These are phyloP conservation scores for Actinomortierella wolfii DNA, from an alignment of 371 early-diverging fungal genomes.

Conservation along the genomic window DNA sequence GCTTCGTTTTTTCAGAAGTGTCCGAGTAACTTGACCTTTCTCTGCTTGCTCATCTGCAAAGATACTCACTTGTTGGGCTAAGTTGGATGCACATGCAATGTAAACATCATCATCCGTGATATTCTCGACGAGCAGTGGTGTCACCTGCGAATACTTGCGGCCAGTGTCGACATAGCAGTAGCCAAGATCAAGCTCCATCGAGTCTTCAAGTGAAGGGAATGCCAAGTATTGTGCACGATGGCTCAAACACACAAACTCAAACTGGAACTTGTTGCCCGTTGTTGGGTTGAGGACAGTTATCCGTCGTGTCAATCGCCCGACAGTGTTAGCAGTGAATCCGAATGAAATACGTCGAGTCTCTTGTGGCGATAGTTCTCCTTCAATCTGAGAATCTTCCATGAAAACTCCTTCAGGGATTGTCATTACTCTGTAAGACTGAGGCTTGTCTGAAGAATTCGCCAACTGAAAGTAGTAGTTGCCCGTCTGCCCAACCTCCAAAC, in stretches of 20 bases:
- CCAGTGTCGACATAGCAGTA: conserved; percentile 83
- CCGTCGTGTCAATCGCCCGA: conserved; percentile 62
- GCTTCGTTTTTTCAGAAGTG: conserved; percentile 57
- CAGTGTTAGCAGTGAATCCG: conserved; percentile 49
- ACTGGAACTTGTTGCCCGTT: conserved; percentile 46
- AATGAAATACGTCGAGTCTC: conserved; percentile 69
- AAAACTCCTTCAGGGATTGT: conserved; percentile 21
- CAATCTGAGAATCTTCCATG: conserved; percentile 37
- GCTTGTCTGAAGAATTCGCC: conserved; percentile 51
- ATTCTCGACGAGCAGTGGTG: conserved; percentile 75
- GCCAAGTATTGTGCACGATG: conserved; percentile 61
- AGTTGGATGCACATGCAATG: conserved; percentile 77
- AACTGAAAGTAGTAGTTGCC: conserved; percentile 64
- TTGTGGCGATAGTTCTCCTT: conserved; percentile 48
- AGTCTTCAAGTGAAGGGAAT: conserved; percentile 67
- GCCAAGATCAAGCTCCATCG: conserved; percentile 76
- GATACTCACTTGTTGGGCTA: conserved; percentile 82
- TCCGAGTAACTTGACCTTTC: conserved; percentile 61
- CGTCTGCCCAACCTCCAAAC: conserved; percentile 58
- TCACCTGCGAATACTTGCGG: conserved; percentile 77
- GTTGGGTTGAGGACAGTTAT: conserved; percentile 52
- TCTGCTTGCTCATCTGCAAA: conserved; percentile 75
- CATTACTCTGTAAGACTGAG: conserved; percentile 45
- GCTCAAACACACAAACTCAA: conserved; percentile 64
- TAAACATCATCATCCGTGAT: conserved; percentile 66